A percentile compares a stretch with the other conserved stretches of the same genome.
These are phyloP conservation scores for Citrus unshiu DNA, from an alignment of 345 rosid species.

Conservation along the genomic window DNA sequence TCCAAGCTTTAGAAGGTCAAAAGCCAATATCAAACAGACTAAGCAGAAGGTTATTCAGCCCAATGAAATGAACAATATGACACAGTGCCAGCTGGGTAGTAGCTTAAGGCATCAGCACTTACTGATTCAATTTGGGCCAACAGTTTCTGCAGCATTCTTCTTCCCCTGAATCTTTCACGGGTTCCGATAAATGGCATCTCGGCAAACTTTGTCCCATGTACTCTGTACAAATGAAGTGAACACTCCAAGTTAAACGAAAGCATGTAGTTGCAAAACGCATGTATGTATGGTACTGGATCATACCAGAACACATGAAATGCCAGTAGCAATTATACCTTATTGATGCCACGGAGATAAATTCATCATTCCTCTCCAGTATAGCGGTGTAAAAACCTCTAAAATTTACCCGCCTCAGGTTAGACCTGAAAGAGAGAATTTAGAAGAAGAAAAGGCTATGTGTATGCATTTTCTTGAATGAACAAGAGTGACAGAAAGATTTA, in stretches of 20 bases:
- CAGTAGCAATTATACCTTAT: conserved; percentile 13
- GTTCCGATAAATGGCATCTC: conserved; percentile 41
- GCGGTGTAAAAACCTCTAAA: conserved; percentile 24
- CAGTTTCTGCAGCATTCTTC: conserved; percentile 17
- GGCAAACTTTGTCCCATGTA: conserved; percentile 25
- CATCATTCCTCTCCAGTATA: conserved; percentile 19
- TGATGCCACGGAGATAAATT: conserved; percentile 19
- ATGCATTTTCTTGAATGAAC: too few relatives aligned
- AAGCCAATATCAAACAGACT: too few relatives aligned
- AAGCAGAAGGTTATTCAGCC: too few relatives aligned
- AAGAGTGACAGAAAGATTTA: too few relatives aligned
- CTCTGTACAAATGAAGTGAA: conserved; percentile 2
- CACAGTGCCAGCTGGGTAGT: background rate
- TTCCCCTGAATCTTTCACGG: conserved; percentile 1
- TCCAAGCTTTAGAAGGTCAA: background rate
- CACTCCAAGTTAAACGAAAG: background rate
- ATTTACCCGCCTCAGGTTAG: conserved; percentile 17
- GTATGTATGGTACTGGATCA: background rate
- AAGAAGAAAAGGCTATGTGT: background rate
- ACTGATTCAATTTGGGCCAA: conserved; percentile 11
- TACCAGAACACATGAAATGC: background rate
- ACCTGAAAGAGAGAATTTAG: conserved; percentile 19
- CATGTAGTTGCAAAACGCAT: background rate
- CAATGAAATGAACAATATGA: background rate
- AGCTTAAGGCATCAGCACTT: background rate